phyloP scores from a whole-genome alignment of 495 filamentous ascomycete genomes.

The Penicillium silybi region DNA sequence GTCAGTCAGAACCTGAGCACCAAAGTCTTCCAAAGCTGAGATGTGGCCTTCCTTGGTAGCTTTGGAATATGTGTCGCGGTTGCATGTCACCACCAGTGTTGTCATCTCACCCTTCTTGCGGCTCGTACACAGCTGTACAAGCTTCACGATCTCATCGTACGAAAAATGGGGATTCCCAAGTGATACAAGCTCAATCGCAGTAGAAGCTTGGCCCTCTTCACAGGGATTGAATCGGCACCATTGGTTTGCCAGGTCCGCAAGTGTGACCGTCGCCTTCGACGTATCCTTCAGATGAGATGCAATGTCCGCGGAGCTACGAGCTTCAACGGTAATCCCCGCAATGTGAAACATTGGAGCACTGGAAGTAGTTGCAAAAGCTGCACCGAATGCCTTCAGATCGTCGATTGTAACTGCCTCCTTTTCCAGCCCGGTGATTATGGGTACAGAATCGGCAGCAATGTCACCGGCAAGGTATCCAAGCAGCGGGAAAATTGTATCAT shows the following conservation, averaged over 20 bases:
- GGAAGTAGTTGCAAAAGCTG: constrained; percentile 29
- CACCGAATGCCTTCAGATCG: constrained; percentile 32
- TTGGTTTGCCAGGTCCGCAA: constrained; percentile 4
- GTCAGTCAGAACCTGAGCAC: constrained; percentile 26
- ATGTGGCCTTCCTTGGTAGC: constrained; percentile 12
- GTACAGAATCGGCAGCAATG: constrained; percentile 15
- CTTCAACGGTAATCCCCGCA: constrained; percentile 21
- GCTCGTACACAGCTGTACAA: constrained; percentile 9
- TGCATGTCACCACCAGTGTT: constrained; percentile 19
- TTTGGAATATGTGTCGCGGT: constrained; percentile 12
- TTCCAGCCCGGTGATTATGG: constrained; percentile 25
- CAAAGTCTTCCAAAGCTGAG: constrained; percentile 15
- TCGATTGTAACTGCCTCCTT: not conserved
- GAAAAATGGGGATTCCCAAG: constrained; percentile 36
- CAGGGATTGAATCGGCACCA: constrained; percentile 15
- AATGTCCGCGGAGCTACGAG: not conserved
- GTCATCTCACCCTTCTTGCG: constrained; percentile 7
- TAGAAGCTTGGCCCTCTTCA: not conserved
- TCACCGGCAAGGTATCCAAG: constrained; percentile 25
- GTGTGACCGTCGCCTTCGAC: not conserved
- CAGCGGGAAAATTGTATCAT: constrained; percentile 26
- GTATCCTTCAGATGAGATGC: not conserved
- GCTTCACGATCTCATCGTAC: constrained; percentile 15
- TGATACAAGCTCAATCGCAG: constrained; percentile 25
- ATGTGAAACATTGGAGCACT: constrained; percentile 35